These are phyloP conservation scores for Immersiporthe knoxdaviesiana DNA, from an alignment of 2,329 filamentous ascomycete genomes.

Conservation along the genomic window DNA sequence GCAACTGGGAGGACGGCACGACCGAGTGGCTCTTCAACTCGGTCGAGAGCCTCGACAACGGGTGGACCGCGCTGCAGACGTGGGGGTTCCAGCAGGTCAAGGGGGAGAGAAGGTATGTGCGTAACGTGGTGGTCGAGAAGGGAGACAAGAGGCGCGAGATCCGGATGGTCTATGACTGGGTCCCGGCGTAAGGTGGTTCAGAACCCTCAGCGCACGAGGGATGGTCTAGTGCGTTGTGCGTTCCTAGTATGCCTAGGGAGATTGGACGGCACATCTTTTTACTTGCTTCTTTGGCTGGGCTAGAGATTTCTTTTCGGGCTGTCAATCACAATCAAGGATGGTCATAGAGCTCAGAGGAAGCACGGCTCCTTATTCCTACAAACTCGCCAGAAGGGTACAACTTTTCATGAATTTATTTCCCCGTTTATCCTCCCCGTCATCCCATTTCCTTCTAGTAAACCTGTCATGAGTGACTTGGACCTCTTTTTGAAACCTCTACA, in stretches of 20 bases:
- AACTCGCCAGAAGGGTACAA: neutral
- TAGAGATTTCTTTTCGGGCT: neutral
- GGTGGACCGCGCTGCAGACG: slow-evolving; percentile 60
- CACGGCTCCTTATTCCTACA: neutral
- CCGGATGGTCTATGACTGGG: slow-evolving; percentile 61
- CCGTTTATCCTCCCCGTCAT: neutral
- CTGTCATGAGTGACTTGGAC: neutral
- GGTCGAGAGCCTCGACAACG: slow-evolving; percentile 56
- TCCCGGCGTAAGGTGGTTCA: slow-evolving; percentile 32
- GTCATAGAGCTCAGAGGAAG: neutral
- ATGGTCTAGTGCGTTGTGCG: neutral
- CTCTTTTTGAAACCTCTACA: neutral
- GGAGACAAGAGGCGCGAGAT: slow-evolving; percentile 51
- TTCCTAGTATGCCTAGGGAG: neutral
- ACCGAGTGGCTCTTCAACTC: slow-evolving; percentile 63
- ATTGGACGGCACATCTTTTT: neutral
- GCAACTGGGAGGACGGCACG: slow-evolving; percentile 63
- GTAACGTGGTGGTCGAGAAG: slow-evolving; percentile 59
- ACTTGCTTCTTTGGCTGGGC: neutral
- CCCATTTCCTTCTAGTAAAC: too few species aligned
- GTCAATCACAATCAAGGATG: neutral
- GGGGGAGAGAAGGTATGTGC: slow-evolving; percentile 55
- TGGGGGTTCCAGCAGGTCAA: slow-evolving; percentile 63
- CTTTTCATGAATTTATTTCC: neutral
- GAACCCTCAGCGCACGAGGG: slow-evolving; percentile 2